Evolutionary conservation across 73 alveolate genomes (phyloP).

Genomic region (Paramecium sonneborni): DNA sequence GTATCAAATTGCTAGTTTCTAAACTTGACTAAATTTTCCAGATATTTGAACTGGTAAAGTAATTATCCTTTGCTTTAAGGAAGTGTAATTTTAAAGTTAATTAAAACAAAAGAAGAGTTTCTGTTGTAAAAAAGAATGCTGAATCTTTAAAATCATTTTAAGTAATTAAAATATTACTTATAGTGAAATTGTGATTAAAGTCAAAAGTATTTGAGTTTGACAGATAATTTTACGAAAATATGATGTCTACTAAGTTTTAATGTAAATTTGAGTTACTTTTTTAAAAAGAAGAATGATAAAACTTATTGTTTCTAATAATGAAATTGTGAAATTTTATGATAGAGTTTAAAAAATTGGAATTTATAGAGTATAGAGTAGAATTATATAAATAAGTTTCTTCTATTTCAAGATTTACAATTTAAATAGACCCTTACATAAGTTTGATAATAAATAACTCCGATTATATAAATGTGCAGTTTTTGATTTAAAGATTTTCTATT

Average conservation of each 20-base stretch:
- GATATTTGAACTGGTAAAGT: not conserved
- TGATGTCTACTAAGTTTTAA: not conserved
- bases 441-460: not conserved
- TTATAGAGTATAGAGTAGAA: not conserved
- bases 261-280: not conserved
- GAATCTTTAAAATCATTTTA: not conserved
- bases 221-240: no score
- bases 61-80: not conserved
- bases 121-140: not conserved
- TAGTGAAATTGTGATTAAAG: not conserved
- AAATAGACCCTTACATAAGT: not conserved
- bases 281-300: not conserved
- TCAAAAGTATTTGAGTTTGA: not conserved
- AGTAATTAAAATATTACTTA: no score
- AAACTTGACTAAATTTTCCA: not conserved
- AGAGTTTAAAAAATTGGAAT: not conserved
- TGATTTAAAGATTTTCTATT: no score
- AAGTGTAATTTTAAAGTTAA: no score
- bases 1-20: not conserved
- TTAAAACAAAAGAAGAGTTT: not conserved
- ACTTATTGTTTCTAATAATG: no score
- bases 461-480: not conserved
- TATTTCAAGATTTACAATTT: no score
- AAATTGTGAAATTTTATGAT: no score
- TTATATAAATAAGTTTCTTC: not conserved